A percentile compares a stretch with the other conserved stretches of the same genome.
Evolutionary conservation across 768 basidiomycete genomes (phyloP).

Genomic region (Bullera alba): DNA sequence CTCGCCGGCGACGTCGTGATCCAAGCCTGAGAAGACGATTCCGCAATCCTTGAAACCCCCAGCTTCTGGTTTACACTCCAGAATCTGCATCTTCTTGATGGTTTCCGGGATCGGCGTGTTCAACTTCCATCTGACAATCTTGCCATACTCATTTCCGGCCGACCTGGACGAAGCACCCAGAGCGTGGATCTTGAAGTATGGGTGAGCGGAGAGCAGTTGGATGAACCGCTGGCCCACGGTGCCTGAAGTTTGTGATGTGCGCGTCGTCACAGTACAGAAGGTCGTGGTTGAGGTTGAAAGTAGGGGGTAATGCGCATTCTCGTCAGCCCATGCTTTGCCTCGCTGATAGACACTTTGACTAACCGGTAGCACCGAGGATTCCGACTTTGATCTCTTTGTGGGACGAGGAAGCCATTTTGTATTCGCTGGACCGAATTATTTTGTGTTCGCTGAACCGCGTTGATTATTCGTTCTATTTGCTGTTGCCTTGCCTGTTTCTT

Average conservation of each 20-base stretch:
- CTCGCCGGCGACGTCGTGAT: constrained; percentile 87
- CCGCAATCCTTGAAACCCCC: constrained; percentile 67
- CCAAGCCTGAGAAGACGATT: constrained; percentile 91
- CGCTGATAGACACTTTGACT: constrained; percentile 1
- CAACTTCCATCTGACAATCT: constrained; percentile 75
- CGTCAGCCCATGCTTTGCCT: no score
- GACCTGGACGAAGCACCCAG: constrained; percentile 85
- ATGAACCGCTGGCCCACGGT: constrained; percentile 97
- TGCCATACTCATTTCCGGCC: constrained; percentile 77
- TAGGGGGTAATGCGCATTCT: no score
- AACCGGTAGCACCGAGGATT: constrained; percentile 48
- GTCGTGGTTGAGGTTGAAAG: no score
- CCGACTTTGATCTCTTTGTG: constrained; percentile 47
- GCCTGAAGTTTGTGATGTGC: constrained; percentile 47
- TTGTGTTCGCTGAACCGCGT: no score
- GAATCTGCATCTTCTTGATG: constrained; percentile 61
- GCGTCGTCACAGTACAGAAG: no score
- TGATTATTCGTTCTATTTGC: no score
- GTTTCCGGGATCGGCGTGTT: constrained; percentile 61
- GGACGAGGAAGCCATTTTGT: constrained; percentile 17
- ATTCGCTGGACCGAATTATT: neutral
- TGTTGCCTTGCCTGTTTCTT: no score
- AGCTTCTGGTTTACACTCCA: constrained; percentile 63
- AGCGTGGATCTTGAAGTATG: constrained; percentile 78
- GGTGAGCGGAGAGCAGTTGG: constrained; percentile 74